These are phyloP conservation scores for Termitomyces sp. DNA, from an alignment of 768 basidiomycete species.

Conservation along the genomic window DNA sequence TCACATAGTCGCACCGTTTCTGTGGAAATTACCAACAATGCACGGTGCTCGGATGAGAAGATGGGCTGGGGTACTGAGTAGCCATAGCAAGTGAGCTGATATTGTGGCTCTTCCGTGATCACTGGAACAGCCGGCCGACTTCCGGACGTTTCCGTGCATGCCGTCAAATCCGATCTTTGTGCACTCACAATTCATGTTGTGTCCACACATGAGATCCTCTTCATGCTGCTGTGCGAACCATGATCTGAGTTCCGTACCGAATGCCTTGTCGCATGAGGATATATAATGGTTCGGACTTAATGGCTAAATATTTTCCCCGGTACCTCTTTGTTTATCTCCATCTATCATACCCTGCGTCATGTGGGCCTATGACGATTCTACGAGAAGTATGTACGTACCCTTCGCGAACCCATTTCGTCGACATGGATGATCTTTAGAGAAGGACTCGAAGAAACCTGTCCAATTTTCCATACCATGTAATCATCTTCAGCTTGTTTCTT, in stretches of 20 bases:
- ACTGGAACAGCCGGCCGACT: conserved; percentile 12
- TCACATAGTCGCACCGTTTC: conserved; percentile 6
- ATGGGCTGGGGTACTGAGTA: neutral
- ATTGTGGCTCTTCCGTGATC: conserved; percentile 16
- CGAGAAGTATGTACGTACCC: neutral
- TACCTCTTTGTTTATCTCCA: neutral
- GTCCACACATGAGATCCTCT: neutral
- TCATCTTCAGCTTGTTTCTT: conserved; percentile 1
- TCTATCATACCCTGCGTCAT: neutral
- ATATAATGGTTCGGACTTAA: neutral
- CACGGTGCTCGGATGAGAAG: conserved; percentile 8
- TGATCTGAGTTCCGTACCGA: neutral
- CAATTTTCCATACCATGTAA: neutral
- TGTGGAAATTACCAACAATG: conserved; percentile 13
- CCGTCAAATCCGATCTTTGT: conserved; percentile 2
- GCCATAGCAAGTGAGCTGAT: conserved; percentile 7
- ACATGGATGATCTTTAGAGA: neutral
- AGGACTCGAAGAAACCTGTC: neutral
- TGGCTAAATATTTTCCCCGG: neutral
- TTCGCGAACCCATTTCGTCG: conserved; percentile 2
- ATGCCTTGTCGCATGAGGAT: neutral
- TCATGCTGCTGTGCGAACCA: neutral
- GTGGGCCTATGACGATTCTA: conserved; percentile 5
- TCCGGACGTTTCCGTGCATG: conserved; percentile 14
- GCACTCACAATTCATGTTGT: neutral